These are phyloP conservation scores for Penicillium malachiteum DNA, from an alignment of 495 filamentous ascomycete species.

Conservation along the genomic window DNA sequence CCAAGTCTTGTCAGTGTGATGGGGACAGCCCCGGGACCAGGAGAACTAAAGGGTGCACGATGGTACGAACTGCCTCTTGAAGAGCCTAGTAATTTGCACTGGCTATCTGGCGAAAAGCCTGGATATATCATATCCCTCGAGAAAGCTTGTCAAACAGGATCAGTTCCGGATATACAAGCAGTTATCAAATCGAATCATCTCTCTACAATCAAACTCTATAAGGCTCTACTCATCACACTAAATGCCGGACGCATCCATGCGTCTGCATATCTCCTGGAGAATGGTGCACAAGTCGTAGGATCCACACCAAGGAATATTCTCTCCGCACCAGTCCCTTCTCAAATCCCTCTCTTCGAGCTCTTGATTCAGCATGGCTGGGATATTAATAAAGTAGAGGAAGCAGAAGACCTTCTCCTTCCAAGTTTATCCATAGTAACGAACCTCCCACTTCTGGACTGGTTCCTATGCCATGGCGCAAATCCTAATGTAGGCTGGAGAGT, in stretches of 20 bases:
- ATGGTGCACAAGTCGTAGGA: constrained; percentile 27
- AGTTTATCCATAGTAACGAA: constrained; percentile 11
- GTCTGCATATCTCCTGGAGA: constrained; percentile 23
- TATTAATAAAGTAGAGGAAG: constrained; percentile 21
- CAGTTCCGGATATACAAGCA: neutral
- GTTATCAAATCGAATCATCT: neutral
- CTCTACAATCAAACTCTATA: constrained; percentile 2
- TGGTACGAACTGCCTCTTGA: constrained; percentile 1
- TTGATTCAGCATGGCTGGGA: constrained; percentile 27
- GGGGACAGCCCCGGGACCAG: neutral
- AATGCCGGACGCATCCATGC: constrained; percentile 25
- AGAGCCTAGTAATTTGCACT: constrained; percentile 1
- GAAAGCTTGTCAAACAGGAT: neutral
- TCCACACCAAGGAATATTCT: constrained; percentile 27
- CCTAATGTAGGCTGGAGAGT: constrained; percentile 27
- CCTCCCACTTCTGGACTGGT: constrained; percentile 29
- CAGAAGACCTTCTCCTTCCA: constrained; percentile 23
- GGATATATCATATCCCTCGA: neutral
- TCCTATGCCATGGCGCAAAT: constrained; percentile 31
- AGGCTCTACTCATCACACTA: constrained; percentile 17
- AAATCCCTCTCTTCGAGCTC: constrained; percentile 30
- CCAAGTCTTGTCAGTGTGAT: neutral
- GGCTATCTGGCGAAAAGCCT: neutral
- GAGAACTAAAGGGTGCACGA: neutral
- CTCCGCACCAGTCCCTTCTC: constrained; percentile 14